A percentile compares a stretch with the other conserved stretches of the same genome.
Evolutionary conservation across 441 rosid species (phyloP).

Genomic region (Populus hybrid): DNA sequence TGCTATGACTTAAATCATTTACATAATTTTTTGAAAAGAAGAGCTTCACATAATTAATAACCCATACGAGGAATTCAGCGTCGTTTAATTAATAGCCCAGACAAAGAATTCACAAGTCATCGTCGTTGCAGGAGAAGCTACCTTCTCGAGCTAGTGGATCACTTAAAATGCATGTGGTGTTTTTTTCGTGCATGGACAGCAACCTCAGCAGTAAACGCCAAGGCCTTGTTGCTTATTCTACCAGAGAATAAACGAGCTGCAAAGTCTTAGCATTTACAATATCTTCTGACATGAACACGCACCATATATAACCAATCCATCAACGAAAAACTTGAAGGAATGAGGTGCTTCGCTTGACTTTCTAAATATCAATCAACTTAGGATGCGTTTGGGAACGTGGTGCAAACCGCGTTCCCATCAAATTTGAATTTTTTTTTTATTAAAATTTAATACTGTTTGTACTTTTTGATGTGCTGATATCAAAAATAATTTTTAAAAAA

Average conservation of each 20-base stretch:
- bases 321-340: not conserved
- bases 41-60: not conserved
- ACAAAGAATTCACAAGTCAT: not conserved
- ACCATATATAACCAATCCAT: not conserved
- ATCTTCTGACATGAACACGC: not conserved
- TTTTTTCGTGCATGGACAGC: not conserved
- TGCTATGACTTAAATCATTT: not conserved
- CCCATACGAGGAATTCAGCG: no score
- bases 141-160: not conserved
- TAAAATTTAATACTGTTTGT: no score
- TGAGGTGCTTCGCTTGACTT: not conserved
- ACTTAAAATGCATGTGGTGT: not conserved
- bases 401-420: no score
- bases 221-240: not conserved
- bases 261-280: no score
- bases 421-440: no score
- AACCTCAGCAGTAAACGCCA: not conserved
- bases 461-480: no score
- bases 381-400: no score
- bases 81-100: not conserved
- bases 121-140: not conserved
- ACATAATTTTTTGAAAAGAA: not conserved
- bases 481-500: no score
- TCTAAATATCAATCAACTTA: not conserved
- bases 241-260: not conserved